phyloP scores from a whole-genome alignment of 1,284 basidiomycete species.

The Inonotus obliquus region DNA sequence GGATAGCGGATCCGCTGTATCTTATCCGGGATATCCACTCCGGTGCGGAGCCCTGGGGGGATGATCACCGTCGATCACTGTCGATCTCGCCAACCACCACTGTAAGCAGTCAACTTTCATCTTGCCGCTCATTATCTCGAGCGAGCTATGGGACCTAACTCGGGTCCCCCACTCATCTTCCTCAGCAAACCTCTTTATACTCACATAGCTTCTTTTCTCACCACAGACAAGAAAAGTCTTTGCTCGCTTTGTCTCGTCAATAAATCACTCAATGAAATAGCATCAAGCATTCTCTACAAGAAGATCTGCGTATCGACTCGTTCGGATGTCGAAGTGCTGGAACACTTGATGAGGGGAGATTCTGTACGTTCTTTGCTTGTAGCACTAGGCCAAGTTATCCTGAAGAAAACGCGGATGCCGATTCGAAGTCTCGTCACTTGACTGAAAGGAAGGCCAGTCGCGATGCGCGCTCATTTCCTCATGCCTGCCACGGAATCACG shows the following conservation, averaged over 20 bases:
- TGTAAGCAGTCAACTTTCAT: too few species aligned
- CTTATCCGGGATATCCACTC: too few species aligned
- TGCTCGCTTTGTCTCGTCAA: slow-evolving; percentile 2
- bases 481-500: background rate
- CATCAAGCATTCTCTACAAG: slow-evolving; percentile 1
- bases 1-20: too few species aligned
- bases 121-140: too few species aligned
- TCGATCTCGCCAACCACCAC: too few species aligned
- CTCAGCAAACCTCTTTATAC: too few species aligned
- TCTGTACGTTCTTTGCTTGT: background rate
- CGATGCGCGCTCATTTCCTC: background rate
- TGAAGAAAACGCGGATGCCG: background rate
- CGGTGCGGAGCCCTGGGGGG: too few species aligned
- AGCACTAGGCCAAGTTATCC: background rate
- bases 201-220: background rate
- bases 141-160: too few species aligned
- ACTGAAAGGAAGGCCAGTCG: background rate
- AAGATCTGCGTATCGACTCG: background rate
- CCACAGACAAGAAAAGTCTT: background rate
- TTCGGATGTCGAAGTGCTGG: background rate
- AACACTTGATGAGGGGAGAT: background rate
- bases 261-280: background rate
- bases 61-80: too few species aligned
- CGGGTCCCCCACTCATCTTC: too few species aligned
- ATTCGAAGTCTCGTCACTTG: background rate